A percentile compares a stretch with the other conserved stretches of the same genome.
Evolutionary conservation across 164 flowering plant species (phyloP).

Genomic region (Annona cherimola): DNA sequence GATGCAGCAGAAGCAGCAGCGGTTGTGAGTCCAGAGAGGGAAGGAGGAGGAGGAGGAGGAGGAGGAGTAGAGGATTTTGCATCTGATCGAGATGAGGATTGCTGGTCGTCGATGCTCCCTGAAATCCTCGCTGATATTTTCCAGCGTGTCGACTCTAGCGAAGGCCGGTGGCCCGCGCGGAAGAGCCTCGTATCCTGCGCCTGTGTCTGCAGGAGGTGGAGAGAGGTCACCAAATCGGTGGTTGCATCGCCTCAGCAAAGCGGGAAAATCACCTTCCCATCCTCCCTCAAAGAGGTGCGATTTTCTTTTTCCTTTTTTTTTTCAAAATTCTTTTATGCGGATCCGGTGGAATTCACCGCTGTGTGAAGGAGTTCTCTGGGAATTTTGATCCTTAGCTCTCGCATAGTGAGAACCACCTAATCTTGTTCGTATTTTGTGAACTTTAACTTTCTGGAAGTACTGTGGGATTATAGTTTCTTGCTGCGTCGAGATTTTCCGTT

Average conservation of each 20-base stretch:
- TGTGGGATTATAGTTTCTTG: background rate
- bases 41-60: background rate
- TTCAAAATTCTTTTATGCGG: background rate
- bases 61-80: background rate
- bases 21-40: background rate
- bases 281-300: conserved; percentile 76
- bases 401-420: background rate
- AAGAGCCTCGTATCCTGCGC: conserved; percentile 72
- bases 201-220: conserved; percentile 82
- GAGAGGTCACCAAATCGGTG: conserved; percentile 34
- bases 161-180: conserved; percentile 66
- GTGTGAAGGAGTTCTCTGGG: background rate
- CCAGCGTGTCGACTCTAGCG: conserved; percentile 52
- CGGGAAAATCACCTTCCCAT: conserved; percentile 70
- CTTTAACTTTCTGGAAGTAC: background rate
- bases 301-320: background rate
- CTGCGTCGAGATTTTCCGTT: background rate
- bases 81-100: background rate
- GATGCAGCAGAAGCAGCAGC: background rate
- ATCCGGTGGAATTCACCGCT: background rate
- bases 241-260: conserved; percentile 24
- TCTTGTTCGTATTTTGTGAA: background rate
- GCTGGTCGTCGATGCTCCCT: conserved; percentile 69
- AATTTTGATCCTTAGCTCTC: background rate
- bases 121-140: conserved; percentile 75